Percentiles rank a stretch among this genome's conserved stretches.
Conservation (phyloP, 306 rosid species). For the Quercus aquifolioides region DNA sequence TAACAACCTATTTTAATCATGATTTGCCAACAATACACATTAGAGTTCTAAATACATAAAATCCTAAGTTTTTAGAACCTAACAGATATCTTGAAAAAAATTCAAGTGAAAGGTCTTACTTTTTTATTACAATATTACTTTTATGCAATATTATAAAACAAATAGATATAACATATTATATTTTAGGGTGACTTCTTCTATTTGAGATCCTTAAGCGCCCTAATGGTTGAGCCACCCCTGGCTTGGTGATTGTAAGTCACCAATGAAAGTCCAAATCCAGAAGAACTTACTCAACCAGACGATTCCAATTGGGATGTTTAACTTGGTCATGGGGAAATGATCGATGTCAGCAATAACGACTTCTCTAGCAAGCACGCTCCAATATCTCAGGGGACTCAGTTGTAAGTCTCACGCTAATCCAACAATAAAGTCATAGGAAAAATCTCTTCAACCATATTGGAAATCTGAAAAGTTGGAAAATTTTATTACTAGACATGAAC, state of each 20-base stretch:
- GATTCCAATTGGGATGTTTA: constrained; percentile 60
- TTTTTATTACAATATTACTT: too few relatives aligned
- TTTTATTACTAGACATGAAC: constrained; percentile 50
- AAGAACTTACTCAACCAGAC: constrained; percentile 53
- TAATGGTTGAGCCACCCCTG: too few relatives aligned
- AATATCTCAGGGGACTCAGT: constrained; percentile 35
- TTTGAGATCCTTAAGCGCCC: too few relatives aligned
- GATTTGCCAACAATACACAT: too few relatives aligned
- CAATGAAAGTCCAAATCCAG: constrained; percentile 42
- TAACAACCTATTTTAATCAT: too few relatives aligned
- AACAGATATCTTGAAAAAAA: too few relatives aligned
- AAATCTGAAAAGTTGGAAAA: constrained; percentile 42
- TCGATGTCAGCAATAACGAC: constrained; percentile 47
- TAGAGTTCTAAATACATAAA: too few relatives aligned
- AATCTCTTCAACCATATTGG: constrained; percentile 43
- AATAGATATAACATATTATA: too few relatives aligned
- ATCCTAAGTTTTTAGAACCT: too few relatives aligned
- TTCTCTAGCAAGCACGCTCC: constrained; percentile 56
- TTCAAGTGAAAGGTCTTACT: too few relatives aligned
- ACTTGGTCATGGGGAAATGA: constrained; percentile 33
- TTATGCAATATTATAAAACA: too few relatives aligned
- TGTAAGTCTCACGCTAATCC: constrained; percentile 42
- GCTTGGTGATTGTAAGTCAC: constrained; percentile 52
- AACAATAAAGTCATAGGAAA: constrained; percentile 51
- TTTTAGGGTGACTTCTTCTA: too few relatives aligned